Evolutionary conservation across 2,329 filamentous ascomycete species (phyloP).

Genomic region (Fusarium armeniacum): DNA sequence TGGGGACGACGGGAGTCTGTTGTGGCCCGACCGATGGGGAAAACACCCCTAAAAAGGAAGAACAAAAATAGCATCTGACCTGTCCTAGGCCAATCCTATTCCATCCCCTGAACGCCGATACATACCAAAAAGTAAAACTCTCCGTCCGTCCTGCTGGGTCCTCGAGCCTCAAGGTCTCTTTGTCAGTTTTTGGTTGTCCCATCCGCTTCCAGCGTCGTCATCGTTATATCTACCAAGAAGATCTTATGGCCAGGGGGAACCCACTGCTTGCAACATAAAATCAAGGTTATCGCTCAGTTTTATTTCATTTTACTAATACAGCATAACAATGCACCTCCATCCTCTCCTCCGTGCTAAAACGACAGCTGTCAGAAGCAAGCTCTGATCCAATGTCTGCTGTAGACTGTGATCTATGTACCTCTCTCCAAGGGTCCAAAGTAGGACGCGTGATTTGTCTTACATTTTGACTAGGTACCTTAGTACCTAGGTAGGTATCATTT

Average conservation of each 20-base stretch:
- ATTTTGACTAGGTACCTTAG: background rate
- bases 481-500: background rate
- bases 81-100: conserved; percentile 16
- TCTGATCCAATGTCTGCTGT: conserved; percentile 6
- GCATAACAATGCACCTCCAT: conserved; percentile 1
- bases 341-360: conserved; percentile 20
- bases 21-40: conserved; percentile 23
- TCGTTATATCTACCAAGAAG: conserved; percentile 22
- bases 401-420: background rate
- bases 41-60: conserved; percentile 22
- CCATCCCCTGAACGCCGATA: conserved; percentile 5
- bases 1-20: conserved; percentile 24
- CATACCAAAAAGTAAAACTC: conserved; percentile 19
- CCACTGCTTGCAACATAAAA: conserved; percentile 11
- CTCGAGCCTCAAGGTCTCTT: conserved; percentile 6
- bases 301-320: background rate
- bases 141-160: conserved; percentile 28
- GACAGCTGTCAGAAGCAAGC: conserved; percentile 25
- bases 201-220: conserved; percentile 39
- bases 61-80: conserved; percentile 35
- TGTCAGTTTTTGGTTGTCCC: conserved; percentile 15
- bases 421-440: conserved; percentile 16
- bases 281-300: conserved; percentile 18
- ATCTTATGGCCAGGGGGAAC: conserved; percentile 32
- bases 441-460: conserved; percentile 14